Conservation (phyloP, 805 yeast species). For the Sugiyamaella smithiae region DNA sequence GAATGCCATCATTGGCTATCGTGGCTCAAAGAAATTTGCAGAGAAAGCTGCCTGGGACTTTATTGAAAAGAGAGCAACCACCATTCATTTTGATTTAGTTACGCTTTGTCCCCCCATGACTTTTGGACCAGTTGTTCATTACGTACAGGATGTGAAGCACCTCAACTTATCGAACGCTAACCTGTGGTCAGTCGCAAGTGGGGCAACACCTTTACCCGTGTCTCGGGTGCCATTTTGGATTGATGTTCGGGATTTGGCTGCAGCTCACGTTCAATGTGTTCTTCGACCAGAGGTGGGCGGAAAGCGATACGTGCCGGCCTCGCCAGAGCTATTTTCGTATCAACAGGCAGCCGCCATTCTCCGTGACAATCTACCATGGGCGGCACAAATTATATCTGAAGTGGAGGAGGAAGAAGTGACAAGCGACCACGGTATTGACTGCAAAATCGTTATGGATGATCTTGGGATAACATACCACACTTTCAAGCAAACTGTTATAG, state of each 20-base stretch:
- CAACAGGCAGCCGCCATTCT: constrained; percentile 22
- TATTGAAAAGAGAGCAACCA: constrained; percentile 25
- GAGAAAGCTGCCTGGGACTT: constrained; percentile 60
- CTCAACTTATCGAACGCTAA: constrained; percentile 38
- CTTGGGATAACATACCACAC: constrained; percentile 28
- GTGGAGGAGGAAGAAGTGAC: constrained; percentile 12
- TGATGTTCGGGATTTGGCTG: constrained; percentile 55
- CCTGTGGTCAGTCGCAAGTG: constrained; percentile 32
- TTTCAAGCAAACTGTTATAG: constrained; percentile 24
- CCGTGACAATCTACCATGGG: constrained; percentile 22
- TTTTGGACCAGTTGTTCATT: constrained; percentile 30
- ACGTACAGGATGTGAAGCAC: constrained; percentile 32
- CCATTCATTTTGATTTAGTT: constrained; percentile 24
- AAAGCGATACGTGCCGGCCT: constrained; percentile 27
- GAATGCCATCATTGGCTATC: constrained; percentile 21
- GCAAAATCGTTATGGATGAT: constrained; percentile 16
- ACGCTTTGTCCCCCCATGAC: constrained; percentile 32
- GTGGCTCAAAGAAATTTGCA: constrained; percentile 51
- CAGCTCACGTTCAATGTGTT: constrained; percentile 19
- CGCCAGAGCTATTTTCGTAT: constrained; percentile 24
- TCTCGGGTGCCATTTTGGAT: constrained; percentile 32
- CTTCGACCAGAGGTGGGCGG: constrained; percentile 26
- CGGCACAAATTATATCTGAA: neutral
- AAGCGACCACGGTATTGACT: constrained; percentile 22
- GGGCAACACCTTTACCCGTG: constrained; percentile 12